Evolutionary conservation across 2,329 filamentous ascomycete species (phyloP).

Genomic region (Aureobasidium zeae): DNA sequence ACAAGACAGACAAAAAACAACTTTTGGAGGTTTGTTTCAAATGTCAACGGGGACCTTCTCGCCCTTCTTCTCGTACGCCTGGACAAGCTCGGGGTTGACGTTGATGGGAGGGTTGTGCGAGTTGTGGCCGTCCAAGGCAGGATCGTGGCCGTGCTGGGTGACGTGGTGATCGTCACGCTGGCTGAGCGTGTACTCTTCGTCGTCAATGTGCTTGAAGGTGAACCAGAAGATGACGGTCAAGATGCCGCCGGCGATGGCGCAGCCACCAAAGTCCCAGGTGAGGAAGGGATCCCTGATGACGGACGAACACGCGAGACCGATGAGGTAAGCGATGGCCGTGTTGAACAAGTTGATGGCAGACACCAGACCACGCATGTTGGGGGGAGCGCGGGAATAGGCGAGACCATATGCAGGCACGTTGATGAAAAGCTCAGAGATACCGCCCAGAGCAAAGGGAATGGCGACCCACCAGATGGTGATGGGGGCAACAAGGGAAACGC

Average conservation of each 20-base stretch:
- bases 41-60: slow-evolving; percentile 4
- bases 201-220: slow-evolving; percentile 36
- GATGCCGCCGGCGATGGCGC: slow-evolving; percentile 39
- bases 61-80: slow-evolving; percentile 16
- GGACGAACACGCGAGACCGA: slow-evolving; percentile 26
- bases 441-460: slow-evolving; percentile 31
- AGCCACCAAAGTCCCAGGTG: slow-evolving; percentile 42
- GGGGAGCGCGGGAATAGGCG: slow-evolving; percentile 36
- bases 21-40: not conserved
- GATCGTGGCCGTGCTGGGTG: slow-evolving; percentile 16
- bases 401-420: slow-evolving; percentile 39
- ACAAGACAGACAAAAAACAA: not conserved
- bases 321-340: slow-evolving; percentile 31
- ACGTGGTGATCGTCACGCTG: slow-evolving; percentile 17
- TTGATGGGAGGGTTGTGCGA: slow-evolving; percentile 16
- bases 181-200: slow-evolving; percentile 22
- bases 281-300: slow-evolving; percentile 40
- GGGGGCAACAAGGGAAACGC: slow-evolving; percentile 27
- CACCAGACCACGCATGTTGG: slow-evolving; percentile 36
- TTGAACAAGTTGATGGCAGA: slow-evolving; percentile 36
- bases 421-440: slow-evolving; percentile 34
- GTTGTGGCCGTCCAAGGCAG: slow-evolving; percentile 16
- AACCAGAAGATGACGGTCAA: slow-evolving; percentile 43
- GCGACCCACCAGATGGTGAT: slow-evolving; percentile 37
- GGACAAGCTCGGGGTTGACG: slow-evolving; percentile 13